Percentiles rank a stretch among this genome's conserved stretches.
phyloP scores from a whole-genome alignment of 495 filamentous ascomycete genomes.

The Aspergillus conjunctus region DNA sequence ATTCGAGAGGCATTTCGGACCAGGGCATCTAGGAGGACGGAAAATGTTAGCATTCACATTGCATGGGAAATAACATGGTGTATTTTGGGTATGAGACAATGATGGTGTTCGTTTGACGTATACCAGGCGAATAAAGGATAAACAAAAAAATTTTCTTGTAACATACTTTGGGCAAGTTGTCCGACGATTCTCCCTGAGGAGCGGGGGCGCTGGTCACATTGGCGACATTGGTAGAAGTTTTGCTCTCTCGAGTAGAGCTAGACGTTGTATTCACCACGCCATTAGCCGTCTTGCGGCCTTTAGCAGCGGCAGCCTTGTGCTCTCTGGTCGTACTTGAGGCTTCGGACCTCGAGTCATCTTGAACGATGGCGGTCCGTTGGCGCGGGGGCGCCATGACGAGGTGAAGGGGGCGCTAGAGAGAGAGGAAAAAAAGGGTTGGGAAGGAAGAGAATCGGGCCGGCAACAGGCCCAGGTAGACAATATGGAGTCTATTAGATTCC shows the following conservation, averaged over 20 bases:
- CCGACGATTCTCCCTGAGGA: slow-evolving; percentile 28
- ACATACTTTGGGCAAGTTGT: slow-evolving; percentile 42
- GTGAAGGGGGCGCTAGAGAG: slow-evolving; percentile 2
- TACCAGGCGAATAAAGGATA: slow-evolving; percentile 2
- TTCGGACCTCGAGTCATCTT: slow-evolving; percentile 58
- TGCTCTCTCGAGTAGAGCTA: slow-evolving; percentile 16
- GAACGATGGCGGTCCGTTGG: slow-evolving; percentile 43
- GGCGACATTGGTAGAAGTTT: slow-evolving; percentile 32
- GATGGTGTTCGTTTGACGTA: no score
- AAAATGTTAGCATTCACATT: slow-evolving; percentile 17
- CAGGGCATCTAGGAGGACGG: slow-evolving; percentile 64
- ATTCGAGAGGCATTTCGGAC: slow-evolving; percentile 67
- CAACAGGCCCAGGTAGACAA: slow-evolving; percentile 5
- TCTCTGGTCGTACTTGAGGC: slow-evolving; percentile 55
- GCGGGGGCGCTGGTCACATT: slow-evolving; percentile 43
- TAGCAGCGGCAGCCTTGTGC: slow-evolving; percentile 36
- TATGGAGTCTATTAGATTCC: slow-evolving; percentile 4
- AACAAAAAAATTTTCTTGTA: slow-evolving; percentile 8
- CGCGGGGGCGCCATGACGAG: slow-evolving; percentile 50
- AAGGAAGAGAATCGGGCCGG: slow-evolving; percentile 11
- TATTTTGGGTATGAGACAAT: no score
- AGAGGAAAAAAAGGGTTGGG: slow-evolving; percentile 3
- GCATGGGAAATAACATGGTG: neutral
- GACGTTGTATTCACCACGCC: slow-evolving; percentile 9
- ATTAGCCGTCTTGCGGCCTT: slow-evolving; percentile 38